Conservation (phyloP, 805 yeast species). For the Saturnispora hagleri region DNA sequence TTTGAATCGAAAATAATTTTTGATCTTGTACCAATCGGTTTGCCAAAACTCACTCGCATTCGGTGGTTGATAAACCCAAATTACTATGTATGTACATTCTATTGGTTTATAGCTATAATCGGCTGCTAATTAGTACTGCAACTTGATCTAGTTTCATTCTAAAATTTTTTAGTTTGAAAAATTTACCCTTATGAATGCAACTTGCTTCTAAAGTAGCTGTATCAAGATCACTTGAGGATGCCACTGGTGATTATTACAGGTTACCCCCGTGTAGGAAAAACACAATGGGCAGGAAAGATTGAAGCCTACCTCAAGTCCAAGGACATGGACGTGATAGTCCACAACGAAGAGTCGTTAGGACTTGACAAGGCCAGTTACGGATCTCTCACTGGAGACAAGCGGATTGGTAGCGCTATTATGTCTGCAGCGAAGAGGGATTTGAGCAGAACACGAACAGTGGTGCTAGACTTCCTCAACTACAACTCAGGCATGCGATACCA, state of each 20-base stretch:
- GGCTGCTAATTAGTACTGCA: neutral
- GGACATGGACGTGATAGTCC: slow-evolving; percentile 53
- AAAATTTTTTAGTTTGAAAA: neutral
- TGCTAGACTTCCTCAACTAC: slow-evolving; percentile 78
- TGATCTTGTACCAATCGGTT: no score
- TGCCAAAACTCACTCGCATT: neutral
- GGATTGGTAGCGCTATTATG: slow-evolving; percentile 75
- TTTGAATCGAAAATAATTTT: no score
- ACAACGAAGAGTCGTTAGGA: slow-evolving; percentile 72
- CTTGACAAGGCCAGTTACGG: slow-evolving; percentile 58
- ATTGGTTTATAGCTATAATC: neutral
- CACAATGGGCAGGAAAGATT: slow-evolving; percentile 59
- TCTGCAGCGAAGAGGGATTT: slow-evolving; percentile 83
- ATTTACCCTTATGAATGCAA: neutral
- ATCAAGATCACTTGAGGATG: slow-evolving; percentile 36
- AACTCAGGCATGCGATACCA: slow-evolving; percentile 96
- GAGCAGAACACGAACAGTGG: slow-evolving; percentile 59
- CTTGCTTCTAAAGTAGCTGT: neutral
- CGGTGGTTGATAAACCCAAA: neutral
- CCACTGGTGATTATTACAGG: slow-evolving; percentile 82
- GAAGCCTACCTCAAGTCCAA: slow-evolving; percentile 44
- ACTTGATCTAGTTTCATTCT: neutral
- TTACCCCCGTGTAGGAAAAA: slow-evolving; percentile 77
- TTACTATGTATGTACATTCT: neutral
- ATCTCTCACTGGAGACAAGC: slow-evolving; percentile 70